Conservation (phyloP, 2,329 filamentous ascomycete species). For the Trichophyton mentagrophytes region DNA sequence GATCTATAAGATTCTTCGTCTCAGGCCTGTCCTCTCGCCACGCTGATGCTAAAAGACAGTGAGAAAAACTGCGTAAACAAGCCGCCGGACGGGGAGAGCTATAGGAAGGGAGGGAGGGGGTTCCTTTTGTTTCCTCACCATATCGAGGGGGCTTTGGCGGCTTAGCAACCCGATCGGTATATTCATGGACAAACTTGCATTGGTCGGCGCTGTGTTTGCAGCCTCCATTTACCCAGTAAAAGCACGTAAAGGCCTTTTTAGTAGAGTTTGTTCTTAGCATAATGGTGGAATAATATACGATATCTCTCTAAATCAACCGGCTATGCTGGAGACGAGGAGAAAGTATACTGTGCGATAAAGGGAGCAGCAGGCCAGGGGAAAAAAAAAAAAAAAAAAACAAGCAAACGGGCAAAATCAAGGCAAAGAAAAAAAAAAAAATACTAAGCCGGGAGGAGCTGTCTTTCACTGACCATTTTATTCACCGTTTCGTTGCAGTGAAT, state of each 20-base stretch:
- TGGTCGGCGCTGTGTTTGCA: slow-evolving; percentile 18
- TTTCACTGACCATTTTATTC: neutral
- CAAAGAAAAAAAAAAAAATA: neutral
- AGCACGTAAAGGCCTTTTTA: slow-evolving; percentile 22
- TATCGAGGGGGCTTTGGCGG: slow-evolving; percentile 11
- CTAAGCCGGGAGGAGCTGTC: neutral
- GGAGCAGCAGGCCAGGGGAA: neutral
- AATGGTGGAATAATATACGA: neutral
- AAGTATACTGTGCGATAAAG: neutral
- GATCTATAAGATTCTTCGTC: neutral
- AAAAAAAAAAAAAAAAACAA: too few relatives aligned
- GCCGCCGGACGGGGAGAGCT: neutral
- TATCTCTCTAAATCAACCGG: neutral
- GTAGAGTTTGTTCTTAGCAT: neutral
- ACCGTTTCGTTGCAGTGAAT: neutral
- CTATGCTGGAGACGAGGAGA: neutral
- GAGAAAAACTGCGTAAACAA: neutral
- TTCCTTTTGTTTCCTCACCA: neutral
- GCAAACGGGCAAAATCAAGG: neutral
- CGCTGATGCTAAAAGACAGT: neutral
- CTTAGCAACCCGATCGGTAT: slow-evolving; percentile 17
- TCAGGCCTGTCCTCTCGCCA: neutral
- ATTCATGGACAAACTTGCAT: slow-evolving; percentile 21
- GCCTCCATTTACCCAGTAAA: slow-evolving; percentile 19
- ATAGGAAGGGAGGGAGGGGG: too few relatives aligned